A percentile compares a stretch with the other conserved stretches of the same genome.
Conservation (phyloP, 129 eudicot genomes). For the Centrapalus pauciflorus region DNA sequence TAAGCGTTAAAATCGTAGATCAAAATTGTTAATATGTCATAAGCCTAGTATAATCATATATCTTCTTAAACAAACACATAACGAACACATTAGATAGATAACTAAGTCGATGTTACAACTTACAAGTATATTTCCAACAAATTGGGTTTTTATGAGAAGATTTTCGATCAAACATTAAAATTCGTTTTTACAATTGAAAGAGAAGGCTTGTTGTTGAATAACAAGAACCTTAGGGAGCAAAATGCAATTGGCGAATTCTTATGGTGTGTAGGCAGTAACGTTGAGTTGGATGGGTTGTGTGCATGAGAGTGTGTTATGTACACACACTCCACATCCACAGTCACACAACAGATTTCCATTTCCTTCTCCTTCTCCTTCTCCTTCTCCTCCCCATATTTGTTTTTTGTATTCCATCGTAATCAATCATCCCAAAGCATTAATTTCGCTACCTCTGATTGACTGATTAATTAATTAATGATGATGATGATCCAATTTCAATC, state of each 20-base stretch:
- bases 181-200: no score
- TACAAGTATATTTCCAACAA: no score
- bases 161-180: no score
- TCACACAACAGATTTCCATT: constrained; percentile 32
- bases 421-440: neutral
- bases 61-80: no score
- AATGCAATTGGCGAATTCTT: neutral
- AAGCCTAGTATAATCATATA: no score
- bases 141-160: no score
- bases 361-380: no score
- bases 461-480: neutral
- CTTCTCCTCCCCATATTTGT: constrained; percentile 38
- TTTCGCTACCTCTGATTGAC: neutral
- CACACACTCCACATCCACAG: constrained; percentile 37
- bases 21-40: no score
- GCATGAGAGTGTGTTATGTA: constrained; percentile 31
- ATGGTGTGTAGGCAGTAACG: neutral
- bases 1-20: no score
- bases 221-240: constrained; percentile 7
- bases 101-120: no score
- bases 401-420: neutral
- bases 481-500: constrained; percentile 30
- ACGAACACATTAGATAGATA: no score
- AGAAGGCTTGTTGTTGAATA: neutral
- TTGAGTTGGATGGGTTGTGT: constrained; percentile 24